Percentiles rank a stretch among this genome's conserved stretches.
Evolutionary conservation across 805 yeast species (phyloP).

Genomic region (Saccharomycopsis guyanensis): DNA sequence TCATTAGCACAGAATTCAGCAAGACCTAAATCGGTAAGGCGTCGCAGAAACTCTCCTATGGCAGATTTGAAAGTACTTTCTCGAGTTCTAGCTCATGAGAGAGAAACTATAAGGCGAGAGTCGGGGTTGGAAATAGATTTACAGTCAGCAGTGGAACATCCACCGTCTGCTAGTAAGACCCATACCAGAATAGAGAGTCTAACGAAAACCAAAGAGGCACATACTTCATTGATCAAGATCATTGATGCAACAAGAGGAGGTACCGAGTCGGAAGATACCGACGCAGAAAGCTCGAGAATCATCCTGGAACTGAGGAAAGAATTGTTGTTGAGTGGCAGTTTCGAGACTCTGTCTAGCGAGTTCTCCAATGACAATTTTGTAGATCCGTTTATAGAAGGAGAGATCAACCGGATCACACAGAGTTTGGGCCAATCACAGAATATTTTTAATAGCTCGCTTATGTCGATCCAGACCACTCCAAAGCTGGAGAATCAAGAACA

Average conservation of each 20-base stretch:
- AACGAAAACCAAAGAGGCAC: constrained; percentile 4
- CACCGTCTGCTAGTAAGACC: not conserved
- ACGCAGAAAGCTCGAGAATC: not conserved
- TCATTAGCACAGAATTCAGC: constrained; percentile 7
- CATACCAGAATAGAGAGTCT: not conserved
- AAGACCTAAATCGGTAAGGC: not conserved
- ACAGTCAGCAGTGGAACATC: no score
- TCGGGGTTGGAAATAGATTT: not conserved
- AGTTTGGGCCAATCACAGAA: constrained; percentile 1
- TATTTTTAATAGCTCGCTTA: not conserved
- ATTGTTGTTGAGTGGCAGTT: not conserved
- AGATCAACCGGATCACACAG: constrained; percentile 14
- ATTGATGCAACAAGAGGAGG: not conserved
- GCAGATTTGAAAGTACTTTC: constrained; percentile 12
- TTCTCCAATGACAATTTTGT: constrained; percentile 6
- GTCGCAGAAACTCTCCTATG: constrained; percentile 6
- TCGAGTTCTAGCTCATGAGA: constrained; percentile 14
- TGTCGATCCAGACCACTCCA: not conserved
- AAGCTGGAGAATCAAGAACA: not conserved
- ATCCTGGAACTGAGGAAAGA: constrained; percentile 2
- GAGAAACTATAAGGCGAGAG: constrained; percentile 3
- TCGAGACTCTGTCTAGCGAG: constrained; percentile 4
- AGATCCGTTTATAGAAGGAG: constrained; percentile 17
- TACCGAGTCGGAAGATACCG: constrained; percentile 1
- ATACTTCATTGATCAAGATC: not conserved